Evolutionary conservation across 148 eudicot genomes (phyloP).

Genomic region (Arbutus unedo): DNA sequence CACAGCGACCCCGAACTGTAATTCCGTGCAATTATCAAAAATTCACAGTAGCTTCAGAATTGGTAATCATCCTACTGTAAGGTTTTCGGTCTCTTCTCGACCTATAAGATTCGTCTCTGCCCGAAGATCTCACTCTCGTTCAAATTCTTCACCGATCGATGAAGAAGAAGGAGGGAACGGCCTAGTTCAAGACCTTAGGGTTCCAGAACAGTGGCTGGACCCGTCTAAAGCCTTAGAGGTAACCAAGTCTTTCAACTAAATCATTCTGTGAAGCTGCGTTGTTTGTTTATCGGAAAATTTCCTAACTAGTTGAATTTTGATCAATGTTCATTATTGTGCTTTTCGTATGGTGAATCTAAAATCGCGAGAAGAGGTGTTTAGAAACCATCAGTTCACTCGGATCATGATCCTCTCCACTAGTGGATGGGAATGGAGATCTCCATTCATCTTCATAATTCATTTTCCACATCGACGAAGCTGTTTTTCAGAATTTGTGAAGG

Average conservation of each 20-base stretch:
- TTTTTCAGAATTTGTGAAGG: neutral
- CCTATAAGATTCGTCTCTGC: neutral
- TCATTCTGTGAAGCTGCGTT: neutral
- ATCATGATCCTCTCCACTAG: too few species aligned
- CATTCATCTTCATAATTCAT: neutral
- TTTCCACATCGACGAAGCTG: neutral
- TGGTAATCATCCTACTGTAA: constrained; percentile 9
- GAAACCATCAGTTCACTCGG: neutral
- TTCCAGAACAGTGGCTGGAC: constrained; percentile 62
- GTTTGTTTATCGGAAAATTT: neutral
- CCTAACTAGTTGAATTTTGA: neutral
- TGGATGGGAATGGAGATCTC: too few species aligned
- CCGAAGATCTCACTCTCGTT: constrained; percentile 12
- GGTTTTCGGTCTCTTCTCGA: constrained; percentile 2
- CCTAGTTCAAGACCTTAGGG: constrained; percentile 54
- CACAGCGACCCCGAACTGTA: neutral
- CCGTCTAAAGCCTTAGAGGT: constrained; percentile 66
- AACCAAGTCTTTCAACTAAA: neutral
- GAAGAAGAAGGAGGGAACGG: constrained; percentile 27
- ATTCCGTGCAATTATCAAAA: neutral
- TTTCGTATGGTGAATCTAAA: neutral
- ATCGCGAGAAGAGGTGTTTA: neutral
- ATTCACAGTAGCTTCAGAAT: neutral
- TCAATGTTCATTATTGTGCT: neutral
- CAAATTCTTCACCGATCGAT: constrained; percentile 12